Evolutionary conservation across 805 yeast genomes (phyloP).

Genomic region (Yueomyces sp.): DNA sequence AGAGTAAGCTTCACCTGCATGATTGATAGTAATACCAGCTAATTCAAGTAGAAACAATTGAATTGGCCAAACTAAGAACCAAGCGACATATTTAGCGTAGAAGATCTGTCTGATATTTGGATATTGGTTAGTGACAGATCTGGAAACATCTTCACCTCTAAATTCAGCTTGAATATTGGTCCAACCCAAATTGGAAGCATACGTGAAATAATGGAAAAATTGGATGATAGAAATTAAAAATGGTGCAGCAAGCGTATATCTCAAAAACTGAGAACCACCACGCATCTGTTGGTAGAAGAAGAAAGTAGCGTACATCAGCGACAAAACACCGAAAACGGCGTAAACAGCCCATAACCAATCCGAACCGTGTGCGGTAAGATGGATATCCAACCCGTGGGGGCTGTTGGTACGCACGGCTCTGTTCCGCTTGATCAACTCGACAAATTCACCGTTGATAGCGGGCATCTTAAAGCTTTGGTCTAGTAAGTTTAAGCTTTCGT

Average conservation of each 20-base stretch:
- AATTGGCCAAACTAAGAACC: constrained; percentile 34
- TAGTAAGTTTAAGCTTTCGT: no score
- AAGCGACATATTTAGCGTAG: constrained; percentile 43
- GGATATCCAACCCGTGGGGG: constrained; percentile 34
- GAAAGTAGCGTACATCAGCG: constrained; percentile 17
- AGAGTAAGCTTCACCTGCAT: constrained; percentile 2
- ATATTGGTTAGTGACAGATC: constrained; percentile 13
- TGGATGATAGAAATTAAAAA: constrained; percentile 12
- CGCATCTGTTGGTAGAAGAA: constrained; percentile 19
- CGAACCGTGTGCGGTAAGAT: constrained; percentile 46
- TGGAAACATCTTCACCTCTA: constrained; percentile 28
- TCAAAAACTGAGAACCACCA: constrained; percentile 7
- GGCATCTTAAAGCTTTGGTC: no score
- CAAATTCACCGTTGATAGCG: not conserved
- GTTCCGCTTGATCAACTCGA: constrained; percentile 17
- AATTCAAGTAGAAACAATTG: not conserved
- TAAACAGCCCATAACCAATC: constrained; percentile 61
- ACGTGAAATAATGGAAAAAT: constrained; percentile 37
- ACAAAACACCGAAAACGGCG: constrained; percentile 29
- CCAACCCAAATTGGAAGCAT: constrained; percentile 51
- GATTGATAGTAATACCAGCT: constrained; percentile 6
- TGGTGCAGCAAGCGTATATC: constrained; percentile 31
- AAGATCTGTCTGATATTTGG: constrained; percentile 40
- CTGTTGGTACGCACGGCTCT: constrained; percentile 34
- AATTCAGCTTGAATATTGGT: constrained; percentile 36